Conservation (phyloP, 2,329 filamentous ascomycete genomes). For the Nothophoma quercina region DNA sequence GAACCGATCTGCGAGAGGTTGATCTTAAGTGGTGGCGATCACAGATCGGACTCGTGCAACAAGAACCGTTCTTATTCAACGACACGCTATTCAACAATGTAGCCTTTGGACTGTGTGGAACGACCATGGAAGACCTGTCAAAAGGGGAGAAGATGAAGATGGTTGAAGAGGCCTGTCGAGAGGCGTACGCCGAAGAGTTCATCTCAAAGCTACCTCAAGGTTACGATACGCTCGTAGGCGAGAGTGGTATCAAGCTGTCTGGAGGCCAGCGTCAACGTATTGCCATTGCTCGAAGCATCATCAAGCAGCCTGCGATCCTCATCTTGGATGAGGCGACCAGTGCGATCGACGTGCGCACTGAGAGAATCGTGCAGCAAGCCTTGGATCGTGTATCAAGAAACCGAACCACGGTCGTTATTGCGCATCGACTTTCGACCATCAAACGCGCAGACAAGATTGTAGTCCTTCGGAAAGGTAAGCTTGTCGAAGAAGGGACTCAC, state of each 20-base stretch:
- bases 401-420: constrained; percentile 79
- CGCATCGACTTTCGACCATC: constrained; percentile 77
- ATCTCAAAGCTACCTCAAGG: constrained; percentile 57
- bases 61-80: constrained; percentile 53
- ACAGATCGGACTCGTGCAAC: constrained; percentile 55
- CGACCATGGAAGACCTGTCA: constrained; percentile 59
- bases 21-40: constrained; percentile 56
- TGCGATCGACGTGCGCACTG: constrained; percentile 65
- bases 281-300: constrained; percentile 75
- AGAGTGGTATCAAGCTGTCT: constrained; percentile 78
- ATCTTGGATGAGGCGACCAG: constrained; percentile 81
- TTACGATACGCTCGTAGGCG: constrained; percentile 78
- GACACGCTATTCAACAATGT: constrained; percentile 51
- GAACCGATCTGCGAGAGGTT: constrained; percentile 36
- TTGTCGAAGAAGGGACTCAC: constrained; percentile 79
- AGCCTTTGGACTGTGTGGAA: constrained; percentile 49
- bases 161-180: constrained; percentile 52
- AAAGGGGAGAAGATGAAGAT: constrained; percentile 65
- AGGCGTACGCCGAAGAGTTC: constrained; percentile 51
- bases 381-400: constrained; percentile 66
- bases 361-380: constrained; percentile 63
- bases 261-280: constrained; percentile 88
- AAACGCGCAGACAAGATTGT: constrained; percentile 80
- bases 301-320: constrained; percentile 70
- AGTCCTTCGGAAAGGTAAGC: constrained; percentile 74